Evolutionary conservation across 345 rosid genomes (phyloP), one percentile per base, ranked within the genome.

Genomic region (Camelina hispida): DNA sequence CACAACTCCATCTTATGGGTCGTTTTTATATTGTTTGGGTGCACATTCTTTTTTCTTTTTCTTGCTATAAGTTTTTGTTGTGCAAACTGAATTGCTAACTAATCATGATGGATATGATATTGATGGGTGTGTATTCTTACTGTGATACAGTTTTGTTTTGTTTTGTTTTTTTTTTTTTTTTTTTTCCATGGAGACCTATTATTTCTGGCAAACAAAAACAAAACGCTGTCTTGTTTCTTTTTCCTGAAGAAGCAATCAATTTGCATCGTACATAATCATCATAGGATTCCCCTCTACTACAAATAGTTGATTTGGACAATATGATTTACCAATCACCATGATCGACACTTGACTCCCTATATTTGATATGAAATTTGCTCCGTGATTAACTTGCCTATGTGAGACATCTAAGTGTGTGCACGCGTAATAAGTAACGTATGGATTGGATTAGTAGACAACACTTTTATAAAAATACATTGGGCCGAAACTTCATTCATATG

Each of bases 201-300:
- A 20, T 20, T 20, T 20, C 22, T 20, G 22, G 22, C 2, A 23
- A 25, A 25, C 28, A 25, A 2, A 25, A 2, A 25, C 30, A 28
- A 28, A 28, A 28, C 30, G 4, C 30, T 28, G 5, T 28, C 30
- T 28, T 28, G 30, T 28, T 10, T 38, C 11, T 38, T 32, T 46
- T 51, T 40, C 30, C 44, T 11, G 14, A 73, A 30, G 10, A 43
- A 3, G 70, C 64, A 63, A 73, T 37, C 44, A 38, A 17, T 57
- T 57, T 48, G 22, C 34, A 57, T 48, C 60, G 52, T 74, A 66
- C 72, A 66, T 35, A 25, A 65, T 53, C 47, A 73, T 73, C 47
- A 73, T 73, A 9, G 47, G 72, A 66, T 74, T 16, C 56, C 56
- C 20, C 55, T 23, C 30, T 48, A 12, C 22, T 12, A 47, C 16